Base-by-base conservation (phyloP, 2,329 filamentous ascomycete species). In the Colletotrichum sp. region DNA sequence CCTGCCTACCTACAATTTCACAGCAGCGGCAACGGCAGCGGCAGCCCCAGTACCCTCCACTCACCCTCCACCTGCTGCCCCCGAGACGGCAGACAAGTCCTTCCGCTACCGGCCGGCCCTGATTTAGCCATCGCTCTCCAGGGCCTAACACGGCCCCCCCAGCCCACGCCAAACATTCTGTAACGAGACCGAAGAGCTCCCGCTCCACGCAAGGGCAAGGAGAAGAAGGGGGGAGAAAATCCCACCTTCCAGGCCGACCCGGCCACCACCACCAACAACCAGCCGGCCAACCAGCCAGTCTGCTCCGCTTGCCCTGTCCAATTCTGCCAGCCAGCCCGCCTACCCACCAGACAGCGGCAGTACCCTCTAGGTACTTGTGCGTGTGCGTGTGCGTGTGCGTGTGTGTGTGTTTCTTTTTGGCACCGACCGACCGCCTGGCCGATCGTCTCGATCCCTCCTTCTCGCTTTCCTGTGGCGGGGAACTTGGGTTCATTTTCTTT, bases 121-220 rank as follows among this genome's bases (percentile, higher is more conserved):
- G 64, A 34, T 66, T 71, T 75, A 63, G 34, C 55, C 60, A 39
- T 55, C 34, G 68, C 63, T 52, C 65, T 60, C 62, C 72, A 75
- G 68, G 72, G 60, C 71, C 72, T 75, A 66, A 75, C 68, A 75
- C 72, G 72, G 34, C 72, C 72, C 72, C 63, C 72, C 68, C 72
- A 72, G 73, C 69, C 68, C 63, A 76, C 69, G 73, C 71, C 74
- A 76, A 69, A 69, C 71, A 75, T 76, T 76, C 71, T 76, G 71
- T 71, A 75, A 75, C 74, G 74, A 76, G 66, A 74, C 71, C 74
- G 65, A 75, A 70, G 71, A 76, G 71, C 71, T 75, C 74, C 65
- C 74, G 71, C 74, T 76, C 74, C 74, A 76, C 74, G 71, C 74
- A 62, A 76, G 71, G 74, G 74, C 71, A 76, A 70, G 30, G 12